Evolutionary conservation across 2,329 filamentous ascomycete genomes (phyloP).

Genomic region (Aspergillus pseudoviridinutans): DNA sequence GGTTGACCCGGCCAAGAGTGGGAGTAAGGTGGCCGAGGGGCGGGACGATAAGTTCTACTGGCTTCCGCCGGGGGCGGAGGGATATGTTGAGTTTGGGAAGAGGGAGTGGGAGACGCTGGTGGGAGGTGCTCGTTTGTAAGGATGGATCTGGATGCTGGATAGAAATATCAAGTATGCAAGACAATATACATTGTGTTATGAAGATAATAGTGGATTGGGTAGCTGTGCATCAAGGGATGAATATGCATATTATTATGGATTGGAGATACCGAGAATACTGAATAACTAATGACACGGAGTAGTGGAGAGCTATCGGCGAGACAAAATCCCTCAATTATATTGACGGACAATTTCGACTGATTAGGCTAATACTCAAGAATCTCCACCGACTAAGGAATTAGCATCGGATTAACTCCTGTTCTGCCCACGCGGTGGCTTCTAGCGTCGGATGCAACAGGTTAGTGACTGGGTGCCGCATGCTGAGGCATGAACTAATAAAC

Average conservation of each 20-base stretch:
- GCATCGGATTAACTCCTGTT: background rate
- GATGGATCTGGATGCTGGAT: background rate
- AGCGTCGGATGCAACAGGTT: no score
- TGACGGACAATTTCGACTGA: no score
- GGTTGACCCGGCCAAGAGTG: conserved; percentile 53
- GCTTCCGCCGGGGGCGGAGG: conserved; percentile 45
- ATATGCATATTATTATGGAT: background rate
- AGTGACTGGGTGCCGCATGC: no score
- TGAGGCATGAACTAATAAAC: background rate
- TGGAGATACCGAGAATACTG: background rate
- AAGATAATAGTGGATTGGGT: no score
- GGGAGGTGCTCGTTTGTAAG: conserved; percentile 43
- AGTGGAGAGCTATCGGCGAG: no score
- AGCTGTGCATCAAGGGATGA: background rate
- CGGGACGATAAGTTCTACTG: conserved; percentile 48
- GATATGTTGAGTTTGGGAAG: conserved; percentile 57
- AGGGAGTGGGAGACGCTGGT: conserved; percentile 56
- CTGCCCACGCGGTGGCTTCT: background rate
- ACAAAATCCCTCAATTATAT: no score
- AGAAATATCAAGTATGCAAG: no score
- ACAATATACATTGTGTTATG: no score
- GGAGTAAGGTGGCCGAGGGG: conserved; percentile 42
- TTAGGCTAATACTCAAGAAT: background rate
- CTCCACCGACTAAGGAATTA: background rate
- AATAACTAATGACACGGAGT: no score